These are phyloP conservation scores for Craterostigma plantagineum DNA, from an alignment of 257 asterid species.

Conservation along the genomic window DNA sequence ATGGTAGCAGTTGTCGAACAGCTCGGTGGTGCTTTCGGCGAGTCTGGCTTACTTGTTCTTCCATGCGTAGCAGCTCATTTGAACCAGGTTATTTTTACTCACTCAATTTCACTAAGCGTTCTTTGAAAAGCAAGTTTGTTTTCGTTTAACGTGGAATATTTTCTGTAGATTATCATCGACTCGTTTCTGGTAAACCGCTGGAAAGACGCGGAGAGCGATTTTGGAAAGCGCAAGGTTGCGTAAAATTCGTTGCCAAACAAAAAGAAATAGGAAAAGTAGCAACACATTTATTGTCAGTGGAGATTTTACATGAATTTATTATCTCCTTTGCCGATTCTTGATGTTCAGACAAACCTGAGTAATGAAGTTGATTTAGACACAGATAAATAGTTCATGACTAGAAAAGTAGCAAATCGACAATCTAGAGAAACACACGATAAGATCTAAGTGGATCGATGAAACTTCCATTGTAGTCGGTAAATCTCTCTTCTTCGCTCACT, in stretches of 20 bases:
- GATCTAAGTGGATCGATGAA: constrained; percentile 6
- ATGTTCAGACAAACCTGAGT: too few species aligned
- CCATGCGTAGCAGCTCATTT: constrained; percentile 94
- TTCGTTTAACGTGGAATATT: constrained; percentile 8
- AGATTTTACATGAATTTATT: too few species aligned
- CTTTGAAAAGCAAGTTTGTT: not conserved
- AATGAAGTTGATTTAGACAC: too few species aligned
- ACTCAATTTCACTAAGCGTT: constrained; percentile 1
- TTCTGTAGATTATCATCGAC: constrained; percentile 58
- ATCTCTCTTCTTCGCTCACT: constrained; percentile 18
- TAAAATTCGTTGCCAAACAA: too few species aligned
- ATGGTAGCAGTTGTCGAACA: constrained; percentile 98
- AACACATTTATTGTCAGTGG: too few species aligned
- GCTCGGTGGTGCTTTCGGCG: constrained; percentile 83
- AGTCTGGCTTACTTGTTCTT: constrained; percentile 78
- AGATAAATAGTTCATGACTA: too few species aligned
- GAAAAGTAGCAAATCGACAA: not conserved
- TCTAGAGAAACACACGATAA: constrained; percentile 4
- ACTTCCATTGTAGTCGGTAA: not conserved
- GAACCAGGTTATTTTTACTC: constrained; percentile 42
- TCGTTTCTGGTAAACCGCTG: constrained; percentile 58
- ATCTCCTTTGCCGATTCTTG: too few species aligned
- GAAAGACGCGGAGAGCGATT: constrained; percentile 23
- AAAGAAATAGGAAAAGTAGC: too few species aligned
- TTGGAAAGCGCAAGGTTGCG: not conserved